Conservation (phyloP, 2,329 filamentous ascomycete species). For the Colletotrichum chrysophilum region DNA sequence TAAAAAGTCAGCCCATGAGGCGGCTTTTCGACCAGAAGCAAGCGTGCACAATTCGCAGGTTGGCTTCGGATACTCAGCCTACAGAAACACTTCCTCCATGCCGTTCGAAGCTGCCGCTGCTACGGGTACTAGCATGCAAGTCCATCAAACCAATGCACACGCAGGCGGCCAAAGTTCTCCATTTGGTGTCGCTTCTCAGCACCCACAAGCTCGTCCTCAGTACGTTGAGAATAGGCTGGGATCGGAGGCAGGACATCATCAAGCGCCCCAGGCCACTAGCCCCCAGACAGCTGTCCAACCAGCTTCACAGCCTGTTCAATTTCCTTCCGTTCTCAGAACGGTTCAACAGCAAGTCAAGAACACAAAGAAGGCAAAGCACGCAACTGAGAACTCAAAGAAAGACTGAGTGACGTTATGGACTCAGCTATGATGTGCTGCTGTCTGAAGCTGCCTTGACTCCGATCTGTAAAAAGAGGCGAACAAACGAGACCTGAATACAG, state of each 20-base stretch:
- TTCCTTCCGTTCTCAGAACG: neutral
- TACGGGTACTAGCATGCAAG: neutral
- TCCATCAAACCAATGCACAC: neutral
- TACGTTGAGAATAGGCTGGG: neutral
- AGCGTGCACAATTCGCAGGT: neutral
- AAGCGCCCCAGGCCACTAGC: neutral
- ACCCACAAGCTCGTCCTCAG: neutral
- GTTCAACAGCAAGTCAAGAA: neutral
- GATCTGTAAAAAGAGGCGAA: neutral
- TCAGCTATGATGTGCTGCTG: neutral
- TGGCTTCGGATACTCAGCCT: neutral
- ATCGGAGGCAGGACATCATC: neutral
- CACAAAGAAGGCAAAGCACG: neutral
- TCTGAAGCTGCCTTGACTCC: neutral
- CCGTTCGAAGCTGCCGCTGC: neutral
- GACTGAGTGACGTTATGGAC: neutral
- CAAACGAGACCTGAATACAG: neutral
- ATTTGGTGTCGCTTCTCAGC: neutral
- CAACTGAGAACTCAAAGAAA: neutral
- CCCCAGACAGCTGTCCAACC: neutral
- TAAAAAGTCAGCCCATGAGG: neutral
- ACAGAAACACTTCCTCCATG: neutral
- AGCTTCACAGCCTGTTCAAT: neutral
- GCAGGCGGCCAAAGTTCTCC: neutral
- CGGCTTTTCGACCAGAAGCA: neutral